phyloP scores from a whole-genome alignment of 768 basidiomycete species.

The Imleria badia region DNA sequence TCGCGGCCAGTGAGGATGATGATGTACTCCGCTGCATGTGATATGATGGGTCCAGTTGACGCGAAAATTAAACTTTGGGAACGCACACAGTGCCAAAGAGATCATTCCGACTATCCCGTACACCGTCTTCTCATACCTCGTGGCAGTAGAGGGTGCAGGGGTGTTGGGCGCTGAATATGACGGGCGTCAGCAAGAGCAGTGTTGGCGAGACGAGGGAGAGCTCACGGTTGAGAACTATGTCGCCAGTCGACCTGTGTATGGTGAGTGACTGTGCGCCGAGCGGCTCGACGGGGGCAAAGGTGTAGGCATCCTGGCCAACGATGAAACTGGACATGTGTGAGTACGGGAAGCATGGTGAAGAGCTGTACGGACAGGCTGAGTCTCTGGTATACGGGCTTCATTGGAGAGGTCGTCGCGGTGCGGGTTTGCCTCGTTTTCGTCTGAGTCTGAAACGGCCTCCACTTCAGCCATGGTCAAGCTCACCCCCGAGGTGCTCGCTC shows the following conservation, averaged over 20 bases:
- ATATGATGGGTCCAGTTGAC: not conserved
- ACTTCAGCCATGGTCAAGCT: slow-evolving; percentile 69
- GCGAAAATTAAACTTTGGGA: not conserved
- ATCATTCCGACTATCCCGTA: slow-evolving; percentile 79
- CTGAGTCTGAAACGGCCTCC: slow-evolving; percentile 37
- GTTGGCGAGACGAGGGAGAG: not conserved
- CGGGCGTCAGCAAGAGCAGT: not conserved
- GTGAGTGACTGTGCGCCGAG: slow-evolving; percentile 65
- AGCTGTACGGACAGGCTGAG: slow-evolving; percentile 58
- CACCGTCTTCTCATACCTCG: slow-evolving; percentile 61
- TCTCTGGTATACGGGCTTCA: slow-evolving; percentile 72
- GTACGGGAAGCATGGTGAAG: not conserved
- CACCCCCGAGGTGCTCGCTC: slow-evolving; percentile 89
- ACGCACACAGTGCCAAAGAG: slow-evolving; percentile 72
- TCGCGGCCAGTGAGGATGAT: slow-evolving; percentile 84
- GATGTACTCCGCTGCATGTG: slow-evolving; percentile 80
- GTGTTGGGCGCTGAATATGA: slow-evolving; percentile 49
- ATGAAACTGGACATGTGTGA: slow-evolving; percentile 47
- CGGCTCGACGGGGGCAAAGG: slow-evolving; percentile 68
- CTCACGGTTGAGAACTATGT: slow-evolving; percentile 70
- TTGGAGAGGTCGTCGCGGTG: slow-evolving; percentile 33
- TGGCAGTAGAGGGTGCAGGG: slow-evolving; percentile 51
- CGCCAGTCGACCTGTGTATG: slow-evolving; percentile 71
- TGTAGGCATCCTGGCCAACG: slow-evolving; percentile 73
- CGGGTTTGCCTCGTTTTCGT: slow-evolving; percentile 22